phyloP scores from a whole-genome alignment of 1,284 basidiomycete genomes.

The Xerocomus amazonicus region DNA sequence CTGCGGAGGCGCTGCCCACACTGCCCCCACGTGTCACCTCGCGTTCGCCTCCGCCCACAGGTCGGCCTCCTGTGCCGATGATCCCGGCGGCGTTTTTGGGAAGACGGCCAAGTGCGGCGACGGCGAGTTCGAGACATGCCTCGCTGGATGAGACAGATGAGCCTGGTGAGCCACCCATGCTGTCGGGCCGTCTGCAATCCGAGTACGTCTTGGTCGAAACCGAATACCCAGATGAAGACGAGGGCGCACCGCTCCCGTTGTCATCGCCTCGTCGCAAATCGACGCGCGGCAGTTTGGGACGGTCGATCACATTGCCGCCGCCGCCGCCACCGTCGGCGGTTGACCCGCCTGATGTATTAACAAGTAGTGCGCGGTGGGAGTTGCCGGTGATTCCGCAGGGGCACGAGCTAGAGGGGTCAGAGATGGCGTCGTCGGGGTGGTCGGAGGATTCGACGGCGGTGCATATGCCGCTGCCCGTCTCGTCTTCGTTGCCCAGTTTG shows the following conservation, averaged over 20 bases:
- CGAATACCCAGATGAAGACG: slow-evolving; percentile 34
- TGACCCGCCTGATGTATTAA: slow-evolving; percentile 22
- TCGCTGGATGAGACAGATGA: slow-evolving; percentile 31
- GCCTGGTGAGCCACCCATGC: slow-evolving; percentile 10
- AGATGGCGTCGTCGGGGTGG: slow-evolving; percentile 38
- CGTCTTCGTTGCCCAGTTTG: not conserved
- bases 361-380: slow-evolving; percentile 45
- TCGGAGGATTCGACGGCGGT: slow-evolving; percentile 47
- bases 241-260: slow-evolving; percentile 18
- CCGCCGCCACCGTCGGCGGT: slow-evolving; percentile 34
- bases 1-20: slow-evolving; percentile 30
- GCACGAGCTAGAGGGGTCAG: slow-evolving; percentile 14
- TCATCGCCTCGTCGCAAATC: slow-evolving; percentile 45
- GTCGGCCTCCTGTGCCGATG: slow-evolving; percentile 43
- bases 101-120: slow-evolving; percentile 30
- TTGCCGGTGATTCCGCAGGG: slow-evolving; percentile 48
- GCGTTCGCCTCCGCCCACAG: slow-evolving; percentile 21
- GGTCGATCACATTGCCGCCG: slow-evolving; percentile 27
- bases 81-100: slow-evolving; percentile 31
- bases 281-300: slow-evolving; percentile 30
- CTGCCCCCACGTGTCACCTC: slow-evolving; percentile 32
- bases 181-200: slow-evolving; percentile 29
- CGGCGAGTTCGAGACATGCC: slow-evolving; percentile 33
- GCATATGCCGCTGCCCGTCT: slow-evolving; percentile 14
- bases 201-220: slow-evolving; percentile 64